Evolutionary conservation across 2,329 filamentous ascomycete genomes (phyloP), one percentile per base, ranked within the genome.

Genomic region (Fusarium metavorans): DNA sequence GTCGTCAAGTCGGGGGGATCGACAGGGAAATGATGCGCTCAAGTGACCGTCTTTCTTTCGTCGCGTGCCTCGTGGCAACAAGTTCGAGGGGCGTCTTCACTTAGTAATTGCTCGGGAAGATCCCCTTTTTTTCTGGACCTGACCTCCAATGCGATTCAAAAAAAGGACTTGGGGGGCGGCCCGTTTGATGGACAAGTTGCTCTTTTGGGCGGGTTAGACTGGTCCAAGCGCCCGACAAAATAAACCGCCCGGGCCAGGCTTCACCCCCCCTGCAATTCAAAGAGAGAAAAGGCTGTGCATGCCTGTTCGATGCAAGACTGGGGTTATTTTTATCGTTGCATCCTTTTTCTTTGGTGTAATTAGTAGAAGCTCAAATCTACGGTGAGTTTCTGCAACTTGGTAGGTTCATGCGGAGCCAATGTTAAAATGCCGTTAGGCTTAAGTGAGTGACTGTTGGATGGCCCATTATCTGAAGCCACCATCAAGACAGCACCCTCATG

Each of bases 221-320:
- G 79, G 79, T 50, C 78, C 77, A 75, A 76, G 76, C 76, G 75
- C 70, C 71, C 48, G 80, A 79, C 77, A 79, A 76, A 80, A 79
- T 73, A 76, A 79, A 65, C 66, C 50, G 30, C 30, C 30, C 30
- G 54, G 62, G 59, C 58, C 64, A 70, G 48, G 58, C 58, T 71
- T 41, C 63, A 58, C 32, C 41, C 58, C 61, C 61, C 61, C 37
- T 67, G 70, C 11, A 52, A 54, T 45, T 39, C 52, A 41, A 18
- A 34, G n/a, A n/a, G 16, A 23, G 18, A 57, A 43, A 23, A 58
- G 54, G 54, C 54, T 58, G 34, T 58, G 54, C 34, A 37, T 25
- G 23, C 32, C 54, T 37, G 32, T 8, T 13, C 27, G 14, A 20
- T 37, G 34, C 34, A 37, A 18, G 32, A 37, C 54, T 37, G 35